Evolutionary conservation across 139 green algal genomes (phyloP).

Genomic region (Closterium sp.): DNA sequence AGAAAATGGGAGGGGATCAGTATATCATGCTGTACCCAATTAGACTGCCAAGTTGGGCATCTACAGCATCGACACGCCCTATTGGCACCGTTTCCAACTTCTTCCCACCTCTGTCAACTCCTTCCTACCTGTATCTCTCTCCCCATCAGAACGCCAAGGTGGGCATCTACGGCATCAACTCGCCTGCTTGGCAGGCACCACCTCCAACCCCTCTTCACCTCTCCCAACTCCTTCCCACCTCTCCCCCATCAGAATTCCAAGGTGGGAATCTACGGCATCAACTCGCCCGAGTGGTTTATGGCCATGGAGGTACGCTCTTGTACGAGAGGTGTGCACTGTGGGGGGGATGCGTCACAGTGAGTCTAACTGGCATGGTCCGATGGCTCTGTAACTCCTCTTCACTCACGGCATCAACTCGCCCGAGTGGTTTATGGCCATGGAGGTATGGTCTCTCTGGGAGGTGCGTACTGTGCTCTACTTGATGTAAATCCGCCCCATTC

Average conservation of each 20-base stretch:
- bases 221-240: not conserved
- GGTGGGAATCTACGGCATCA: slow-evolving; percentile 36
- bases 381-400: no score
- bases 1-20: not conserved
- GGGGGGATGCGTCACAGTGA: no score
- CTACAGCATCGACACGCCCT: slow-evolving; percentile 25
- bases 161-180: slow-evolving; percentile 40
- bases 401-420: slow-evolving; percentile 40
- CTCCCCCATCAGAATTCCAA: slow-evolving; percentile 7
- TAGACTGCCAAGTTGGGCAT: slow-evolving; percentile 12
- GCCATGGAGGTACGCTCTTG: slow-evolving; percentile 42
- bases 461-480: no score
- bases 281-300: slow-evolving; percentile 40
- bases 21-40: not conserved
- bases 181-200: slow-evolving; percentile 3
- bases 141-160: slow-evolving; percentile 1
- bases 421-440: slow-evolving; percentile 45
- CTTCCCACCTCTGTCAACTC: not conserved
- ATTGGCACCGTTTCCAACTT: not conserved
- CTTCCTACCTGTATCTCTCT: no score
- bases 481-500: no score
- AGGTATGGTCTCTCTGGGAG: not conserved
- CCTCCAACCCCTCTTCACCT: not conserved
- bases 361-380: no score
- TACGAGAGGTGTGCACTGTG: not conserved